Base-by-base conservation (phyloP, 1,139 yeast genomes). In the Sugiyamaella neomexicana region DNA sequence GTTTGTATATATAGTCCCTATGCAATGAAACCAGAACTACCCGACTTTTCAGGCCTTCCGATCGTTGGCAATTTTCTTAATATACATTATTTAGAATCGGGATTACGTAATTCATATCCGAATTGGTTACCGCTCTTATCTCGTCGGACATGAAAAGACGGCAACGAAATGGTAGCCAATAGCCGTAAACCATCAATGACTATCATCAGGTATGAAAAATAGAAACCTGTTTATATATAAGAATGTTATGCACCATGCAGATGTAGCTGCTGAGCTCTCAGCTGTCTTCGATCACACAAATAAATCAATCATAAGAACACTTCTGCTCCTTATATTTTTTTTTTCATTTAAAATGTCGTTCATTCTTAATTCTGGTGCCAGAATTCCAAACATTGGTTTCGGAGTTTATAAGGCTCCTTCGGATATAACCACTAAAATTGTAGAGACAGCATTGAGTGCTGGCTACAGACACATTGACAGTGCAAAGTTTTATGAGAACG, bases 381-480 rank as follows among this genome's bases (percentile, higher is more conserved):
- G 68, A 54, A 80, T 84, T 50, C 89, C 89, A 16, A 69, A 74
- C 1, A 68, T 83, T 25, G 89, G 85, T 0, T 71, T 82, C n/a
- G 89, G 89, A 1, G 78, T 80, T 3, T 83, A 80, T 72, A 66
- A 73, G 54, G 69, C 81, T 1, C 74, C 82, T 1, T 67, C 69
- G 5, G 59, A 64, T 1, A 71, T 70, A 10, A 75, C 83, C 0
- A 66, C 73, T 2, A 65, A 68, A 0, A 60, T 79, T 15, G 84
- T 81, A 1, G 72, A 75, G 56, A 68, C 73, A 32, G 86, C 86
- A 0, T 75, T 62, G 32, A 56, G 56, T 47, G 48, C 56, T 13
- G 86, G 86, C 0, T 82, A 80, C 66, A 69, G 76, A 48, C 86
- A 80, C 62, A 78, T 82, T 56, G 87, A 82, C 64, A 79, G 85